phyloP scores from a whole-genome alignment of 768 basidiomycete species.

The Russula sp. region DNA sequence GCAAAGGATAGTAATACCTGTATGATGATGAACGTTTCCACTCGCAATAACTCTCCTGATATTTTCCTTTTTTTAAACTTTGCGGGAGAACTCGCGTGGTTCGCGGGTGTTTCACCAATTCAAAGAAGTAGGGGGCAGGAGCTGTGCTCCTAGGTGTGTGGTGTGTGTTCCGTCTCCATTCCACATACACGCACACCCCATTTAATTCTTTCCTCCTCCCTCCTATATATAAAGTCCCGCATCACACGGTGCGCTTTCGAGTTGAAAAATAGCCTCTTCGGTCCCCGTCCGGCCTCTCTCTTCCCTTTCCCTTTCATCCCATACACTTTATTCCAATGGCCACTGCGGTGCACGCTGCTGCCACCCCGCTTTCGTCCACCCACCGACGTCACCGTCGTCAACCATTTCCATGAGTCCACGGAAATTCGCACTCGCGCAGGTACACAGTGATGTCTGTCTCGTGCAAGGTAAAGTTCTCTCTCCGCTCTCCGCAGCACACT shows the following conservation, averaged over 20 bases:
- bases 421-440: conserved; percentile 31
- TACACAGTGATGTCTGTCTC: conserved; percentile 31
- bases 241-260: not conserved
- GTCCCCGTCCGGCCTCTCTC: not conserved
- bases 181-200: not conserved
- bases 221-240: conserved; percentile 12
- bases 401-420: not conserved
- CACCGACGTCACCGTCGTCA: conserved; percentile 11
- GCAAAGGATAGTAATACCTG: not conserved
- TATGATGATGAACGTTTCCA: not conserved
- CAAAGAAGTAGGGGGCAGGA: not conserved
- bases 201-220: too few species aligned
- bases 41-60: not conserved
- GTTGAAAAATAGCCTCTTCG: not conserved
- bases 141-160: not conserved
- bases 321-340: not conserved
- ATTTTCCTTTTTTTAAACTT: not conserved
- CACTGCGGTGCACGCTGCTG: conserved; percentile 12
- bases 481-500: not conserved
- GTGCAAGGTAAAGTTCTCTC: conserved; percentile 27
- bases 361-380: not conserved
- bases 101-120: not conserved
- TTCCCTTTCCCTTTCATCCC: not conserved
- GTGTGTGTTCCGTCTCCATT: not conserved
- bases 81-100: not conserved